Percentiles rank a stretch among this genome's conserved stretches.
Evolutionary conservation across 2,329 filamentous ascomycete species (phyloP).

Genomic region (Aspergillus fumigatiaffinis): DNA sequence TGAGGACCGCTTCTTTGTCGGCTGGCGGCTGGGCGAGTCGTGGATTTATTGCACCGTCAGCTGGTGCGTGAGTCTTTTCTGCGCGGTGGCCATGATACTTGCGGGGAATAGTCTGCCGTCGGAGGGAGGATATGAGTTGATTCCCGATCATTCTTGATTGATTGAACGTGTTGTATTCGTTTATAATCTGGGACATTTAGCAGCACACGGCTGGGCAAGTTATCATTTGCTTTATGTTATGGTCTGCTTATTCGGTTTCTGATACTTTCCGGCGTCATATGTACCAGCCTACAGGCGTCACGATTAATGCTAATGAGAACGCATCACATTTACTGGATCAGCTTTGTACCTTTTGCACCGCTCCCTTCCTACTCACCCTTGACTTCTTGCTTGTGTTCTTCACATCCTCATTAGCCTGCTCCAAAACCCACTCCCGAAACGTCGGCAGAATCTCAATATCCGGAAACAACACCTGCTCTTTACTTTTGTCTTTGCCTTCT

Average conservation of each 20-base stretch:
- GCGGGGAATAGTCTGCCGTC: constrained; percentile 68
- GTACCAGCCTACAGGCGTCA: constrained; percentile 7
- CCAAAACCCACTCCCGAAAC: constrained; percentile 20
- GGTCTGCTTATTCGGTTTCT: background rate
- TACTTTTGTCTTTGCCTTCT: background rate
- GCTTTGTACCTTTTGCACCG: constrained; percentile 1
- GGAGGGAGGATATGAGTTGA: constrained; percentile 84
- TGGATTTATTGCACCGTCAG: constrained; percentile 69
- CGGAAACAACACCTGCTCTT: constrained; percentile 25
- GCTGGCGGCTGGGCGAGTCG: constrained; percentile 75
- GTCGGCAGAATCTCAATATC: constrained; percentile 40
- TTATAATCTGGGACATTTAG: background rate
- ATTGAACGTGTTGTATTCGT: background rate
- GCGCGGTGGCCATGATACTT: constrained; percentile 56
- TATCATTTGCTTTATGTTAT: background rate
- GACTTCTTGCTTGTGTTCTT: background rate
- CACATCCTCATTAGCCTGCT: background rate
- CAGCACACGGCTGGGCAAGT: background rate
- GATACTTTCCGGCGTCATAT: background rate
- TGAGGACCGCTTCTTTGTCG: constrained; percentile 76
- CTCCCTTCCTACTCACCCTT: constrained; percentile 4
- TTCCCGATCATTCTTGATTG: constrained; percentile 42
- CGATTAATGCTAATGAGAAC: constrained; percentile 9
- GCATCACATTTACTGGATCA: background rate
- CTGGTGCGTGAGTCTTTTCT: constrained; percentile 53